These are phyloP conservation scores for Calocera cornea DNA, from an alignment of 768 basidiomycete genomes.

Conservation along the genomic window DNA sequence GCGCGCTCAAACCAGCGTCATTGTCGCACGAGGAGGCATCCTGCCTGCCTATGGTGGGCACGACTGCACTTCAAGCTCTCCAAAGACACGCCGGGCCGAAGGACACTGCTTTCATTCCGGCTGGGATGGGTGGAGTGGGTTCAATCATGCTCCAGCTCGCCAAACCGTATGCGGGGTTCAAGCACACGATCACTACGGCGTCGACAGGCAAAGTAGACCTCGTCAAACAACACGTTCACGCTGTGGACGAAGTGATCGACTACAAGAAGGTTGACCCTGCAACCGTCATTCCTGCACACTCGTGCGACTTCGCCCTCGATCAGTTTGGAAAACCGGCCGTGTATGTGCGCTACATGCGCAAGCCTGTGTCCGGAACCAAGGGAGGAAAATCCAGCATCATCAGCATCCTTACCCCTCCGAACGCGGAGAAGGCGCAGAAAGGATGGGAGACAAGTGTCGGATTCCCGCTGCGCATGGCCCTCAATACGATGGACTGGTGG, in stretches of 20 bases:
- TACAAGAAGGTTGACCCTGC: neutral
- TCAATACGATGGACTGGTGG: neutral
- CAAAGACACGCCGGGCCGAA: neutral
- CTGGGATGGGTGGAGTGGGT: neutral
- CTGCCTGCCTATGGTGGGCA: neutral
- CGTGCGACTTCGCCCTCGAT: neutral
- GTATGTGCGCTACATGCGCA: neutral
- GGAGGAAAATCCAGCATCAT: neutral
- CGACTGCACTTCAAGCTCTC: neutral
- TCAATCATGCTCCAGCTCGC: neutral
- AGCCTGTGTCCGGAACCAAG: neutral
- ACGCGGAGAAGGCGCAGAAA: neutral
- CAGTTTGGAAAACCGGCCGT: neutral
- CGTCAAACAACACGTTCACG: neutral
- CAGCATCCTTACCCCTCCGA: neutral
- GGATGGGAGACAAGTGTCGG: neutral
- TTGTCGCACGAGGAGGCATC: neutral
- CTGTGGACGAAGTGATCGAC: neutral
- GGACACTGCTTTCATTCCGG: neutral
- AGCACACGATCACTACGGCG: neutral
- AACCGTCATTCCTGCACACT: neutral
- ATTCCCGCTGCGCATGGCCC: neutral
- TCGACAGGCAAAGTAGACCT: neutral
- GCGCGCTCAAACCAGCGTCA: neutral
- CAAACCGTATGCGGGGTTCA: neutral